A percentile compares a stretch with the other conserved stretches of the same genome.
These are phyloP conservation scores for Rutstroemia sp. DNA, from an alignment of 2,329 filamentous ascomycete genomes.

Conservation along the genomic window DNA sequence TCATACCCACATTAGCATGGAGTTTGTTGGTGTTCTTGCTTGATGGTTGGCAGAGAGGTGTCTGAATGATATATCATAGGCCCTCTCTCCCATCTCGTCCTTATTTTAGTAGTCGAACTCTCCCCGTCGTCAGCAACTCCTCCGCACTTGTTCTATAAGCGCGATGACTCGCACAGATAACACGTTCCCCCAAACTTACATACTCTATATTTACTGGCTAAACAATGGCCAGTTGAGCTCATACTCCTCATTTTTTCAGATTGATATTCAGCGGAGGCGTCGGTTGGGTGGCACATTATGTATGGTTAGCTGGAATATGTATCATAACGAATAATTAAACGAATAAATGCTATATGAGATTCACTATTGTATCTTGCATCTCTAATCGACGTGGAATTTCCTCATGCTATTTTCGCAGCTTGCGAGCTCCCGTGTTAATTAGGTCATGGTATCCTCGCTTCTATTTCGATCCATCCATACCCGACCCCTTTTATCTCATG, in stretches of 20 bases:
- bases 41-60: background rate
- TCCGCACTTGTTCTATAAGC: background rate
- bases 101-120: too few relatives aligned
- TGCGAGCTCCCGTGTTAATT: too few relatives aligned
- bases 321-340: background rate
- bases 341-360: too few relatives aligned
- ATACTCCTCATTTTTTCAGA: background rate
- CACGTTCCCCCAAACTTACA: background rate
- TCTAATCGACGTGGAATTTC: too few relatives aligned
- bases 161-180: background rate
- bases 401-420: too few relatives aligned
- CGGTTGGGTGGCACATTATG: background rate
- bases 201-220: background rate
- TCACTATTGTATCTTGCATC: too few relatives aligned
- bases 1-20: background rate
- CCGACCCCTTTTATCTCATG: too few relatives aligned
- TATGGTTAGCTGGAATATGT: background rate
- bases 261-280: background rate
- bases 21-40: background rate
- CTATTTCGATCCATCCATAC: too few relatives aligned
- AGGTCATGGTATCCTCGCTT: too few relatives aligned
- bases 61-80: too few relatives aligned
- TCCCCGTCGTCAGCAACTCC: background rate
- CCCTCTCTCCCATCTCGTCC: too few relatives aligned
- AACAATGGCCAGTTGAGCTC: background rate